Percentiles rank a stretch among this genome's conserved stretches.
These are phyloP conservation scores for Pisolithus orientalis DNA, from an alignment of 768 basidiomycete species.

Conservation along the genomic window DNA sequence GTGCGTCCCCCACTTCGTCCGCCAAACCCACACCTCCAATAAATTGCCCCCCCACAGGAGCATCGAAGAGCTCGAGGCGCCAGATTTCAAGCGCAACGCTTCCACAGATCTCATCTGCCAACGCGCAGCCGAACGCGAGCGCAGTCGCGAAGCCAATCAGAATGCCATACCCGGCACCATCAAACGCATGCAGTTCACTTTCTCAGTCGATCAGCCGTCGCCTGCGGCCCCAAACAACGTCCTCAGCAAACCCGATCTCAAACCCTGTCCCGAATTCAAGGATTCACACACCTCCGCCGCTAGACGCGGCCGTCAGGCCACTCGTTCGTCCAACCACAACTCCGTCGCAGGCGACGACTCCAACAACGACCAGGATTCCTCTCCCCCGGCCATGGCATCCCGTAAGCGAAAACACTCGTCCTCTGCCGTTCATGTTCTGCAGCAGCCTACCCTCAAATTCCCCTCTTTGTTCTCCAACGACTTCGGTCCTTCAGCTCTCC, in stretches of 20 bases:
- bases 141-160: conserved; percentile 62
- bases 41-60: conserved; percentile 39
- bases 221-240: conserved; percentile 39
- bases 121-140: conserved; percentile 78
- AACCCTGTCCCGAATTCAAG: conserved; percentile 60
- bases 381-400: conserved; percentile 6
- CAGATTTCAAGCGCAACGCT: conserved; percentile 74
- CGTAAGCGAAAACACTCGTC: conserved; percentile 21
- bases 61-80: conserved; percentile 81
- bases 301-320: conserved; percentile 34
- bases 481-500: conserved; percentile 73
- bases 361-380: conserved; percentile 4
- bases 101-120: conserved; percentile 76
- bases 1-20: conserved; percentile 39
- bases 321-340: conserved; percentile 19
- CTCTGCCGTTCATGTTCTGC: conserved; percentile 4
- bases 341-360: conserved; percentile 26
- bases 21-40: conserved; percentile 8
- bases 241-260: conserved; percentile 60
- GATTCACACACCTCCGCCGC: conserved; percentile 28
- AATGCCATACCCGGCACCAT: conserved; percentile 64
- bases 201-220: conserved; percentile 69
- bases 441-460: conserved; percentile 50
- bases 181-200: conserved; percentile 88
- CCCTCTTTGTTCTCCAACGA: conserved; percentile 67